Evolutionary conservation across 2,329 filamentous ascomycete genomes (phyloP).

Genomic region (Diaporthe citri): DNA sequence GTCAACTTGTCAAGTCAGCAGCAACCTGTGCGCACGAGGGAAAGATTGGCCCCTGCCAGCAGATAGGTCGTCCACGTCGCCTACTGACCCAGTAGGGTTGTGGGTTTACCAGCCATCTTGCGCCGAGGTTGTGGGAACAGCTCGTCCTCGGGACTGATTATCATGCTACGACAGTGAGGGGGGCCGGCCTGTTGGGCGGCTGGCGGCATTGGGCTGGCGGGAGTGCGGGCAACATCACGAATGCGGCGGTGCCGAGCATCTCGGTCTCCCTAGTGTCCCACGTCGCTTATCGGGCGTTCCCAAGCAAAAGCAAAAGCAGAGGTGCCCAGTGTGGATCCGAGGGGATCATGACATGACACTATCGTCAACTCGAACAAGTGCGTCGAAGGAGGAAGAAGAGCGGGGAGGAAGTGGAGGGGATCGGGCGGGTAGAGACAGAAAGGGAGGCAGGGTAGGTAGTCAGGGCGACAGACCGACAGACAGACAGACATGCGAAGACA

Average conservation of each 20-base stretch:
- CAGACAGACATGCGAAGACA: not conserved
- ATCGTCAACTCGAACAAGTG: constrained; percentile 31
- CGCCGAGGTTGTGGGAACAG: constrained; percentile 16
- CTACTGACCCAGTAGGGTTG: constrained; percentile 11
- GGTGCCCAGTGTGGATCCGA: constrained; percentile 22
- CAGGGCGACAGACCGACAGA: not conserved
- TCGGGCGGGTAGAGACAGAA: not conserved
- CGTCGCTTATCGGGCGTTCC: constrained; percentile 8
- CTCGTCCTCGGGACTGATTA: not conserved
- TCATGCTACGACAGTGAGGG: not conserved
- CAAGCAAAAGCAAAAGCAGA: constrained; percentile 11
- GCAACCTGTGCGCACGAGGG: not conserved
- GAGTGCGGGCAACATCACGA: constrained; percentile 12
- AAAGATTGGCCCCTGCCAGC: constrained; percentile 1
- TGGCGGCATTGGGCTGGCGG: constrained; percentile 1
- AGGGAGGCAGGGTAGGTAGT: not conserved
- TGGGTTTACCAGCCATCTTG: not conserved
- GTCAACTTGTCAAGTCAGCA: not conserved
- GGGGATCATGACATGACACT: constrained; percentile 15
- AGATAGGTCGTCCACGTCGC: constrained; percentile 14
- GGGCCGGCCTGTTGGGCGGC: not conserved
- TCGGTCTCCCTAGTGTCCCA: not conserved
- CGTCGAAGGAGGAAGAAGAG: not conserved
- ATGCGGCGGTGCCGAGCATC: constrained; percentile 1
- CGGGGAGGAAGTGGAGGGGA: not conserved